Percentiles rank a stretch among this genome's conserved stretches.
phyloP scores from a whole-genome alignment of 352 stramenopile genomes.

The Phytophthora pisi region DNA sequence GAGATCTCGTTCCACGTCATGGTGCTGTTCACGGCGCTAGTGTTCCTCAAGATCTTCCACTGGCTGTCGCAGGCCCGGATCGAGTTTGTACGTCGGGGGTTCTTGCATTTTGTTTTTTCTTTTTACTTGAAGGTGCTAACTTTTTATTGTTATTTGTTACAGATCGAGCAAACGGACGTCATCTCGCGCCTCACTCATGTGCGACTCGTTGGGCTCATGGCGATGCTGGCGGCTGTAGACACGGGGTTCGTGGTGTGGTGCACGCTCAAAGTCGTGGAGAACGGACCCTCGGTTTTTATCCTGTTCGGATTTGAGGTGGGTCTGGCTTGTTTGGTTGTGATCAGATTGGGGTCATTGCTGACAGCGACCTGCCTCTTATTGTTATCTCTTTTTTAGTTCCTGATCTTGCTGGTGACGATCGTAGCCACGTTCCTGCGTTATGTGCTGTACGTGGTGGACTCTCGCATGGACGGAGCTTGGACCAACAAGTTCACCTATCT shows the following conservation, averaged over 20 bases:
- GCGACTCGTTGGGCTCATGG: constrained; percentile 89
- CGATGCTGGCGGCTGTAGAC: constrained; percentile 88
- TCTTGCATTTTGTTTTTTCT: constrained; percentile 19
- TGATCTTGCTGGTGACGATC: constrained; percentile 95
- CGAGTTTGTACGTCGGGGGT: constrained; percentile 65
- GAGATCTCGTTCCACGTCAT: constrained; percentile 96
- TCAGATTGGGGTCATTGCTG: background rate
- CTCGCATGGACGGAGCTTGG: constrained; percentile 87
- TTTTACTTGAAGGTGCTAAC: background rate
- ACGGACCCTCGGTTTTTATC: constrained; percentile 93
- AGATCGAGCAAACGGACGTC: constrained; percentile 91
- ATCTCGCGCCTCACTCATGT: constrained; percentile 81
- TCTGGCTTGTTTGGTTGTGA: background rate
- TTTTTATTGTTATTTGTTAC: constrained; percentile 3
- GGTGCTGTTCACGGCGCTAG: constrained; percentile 94
- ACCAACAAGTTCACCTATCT: constrained; percentile 91
- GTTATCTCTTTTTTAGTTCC: constrained; percentile 54
- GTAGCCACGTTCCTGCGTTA: constrained; percentile 90
- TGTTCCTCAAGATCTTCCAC: constrained; percentile 96
- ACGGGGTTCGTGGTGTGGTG: constrained; percentile 90
- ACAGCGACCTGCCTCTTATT: background rate
- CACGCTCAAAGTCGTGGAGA: constrained; percentile 72
- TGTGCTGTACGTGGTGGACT: constrained; percentile 95
- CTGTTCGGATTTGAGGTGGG: constrained; percentile 96
- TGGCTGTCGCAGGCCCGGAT: constrained; percentile 92